Evolutionary conservation across 495 filamentous ascomycete species (phyloP).

Genomic region (Neurospora tetraspora): DNA sequence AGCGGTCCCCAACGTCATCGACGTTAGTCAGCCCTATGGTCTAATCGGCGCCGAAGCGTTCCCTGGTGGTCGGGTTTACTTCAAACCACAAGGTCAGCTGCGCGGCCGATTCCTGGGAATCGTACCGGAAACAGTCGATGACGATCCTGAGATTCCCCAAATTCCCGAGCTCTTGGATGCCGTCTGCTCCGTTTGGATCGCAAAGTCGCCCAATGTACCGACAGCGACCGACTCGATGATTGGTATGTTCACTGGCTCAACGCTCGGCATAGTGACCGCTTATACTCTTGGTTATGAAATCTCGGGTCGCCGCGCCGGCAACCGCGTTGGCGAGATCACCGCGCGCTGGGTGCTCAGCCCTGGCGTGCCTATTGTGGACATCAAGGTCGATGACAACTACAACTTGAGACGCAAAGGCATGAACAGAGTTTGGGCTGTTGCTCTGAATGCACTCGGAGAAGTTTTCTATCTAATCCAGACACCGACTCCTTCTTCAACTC

Average conservation of each 20-base stretch:
- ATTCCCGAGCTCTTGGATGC: slow-evolving; percentile 51
- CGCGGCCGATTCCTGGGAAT: slow-evolving; percentile 63
- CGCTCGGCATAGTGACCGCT: slow-evolving; percentile 72
- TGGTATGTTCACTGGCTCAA: slow-evolving; percentile 76
- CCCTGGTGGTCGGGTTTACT: slow-evolving; percentile 69
- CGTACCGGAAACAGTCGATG: slow-evolving; percentile 34
- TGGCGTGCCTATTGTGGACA: slow-evolving; percentile 80
- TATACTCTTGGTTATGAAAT: slow-evolving; percentile 67
- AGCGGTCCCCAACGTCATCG: slow-evolving; percentile 74
- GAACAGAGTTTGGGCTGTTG: slow-evolving; percentile 73
- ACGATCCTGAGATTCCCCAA: slow-evolving; percentile 59
- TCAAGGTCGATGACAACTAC: slow-evolving; percentile 77
- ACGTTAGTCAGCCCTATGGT: slow-evolving; percentile 75
- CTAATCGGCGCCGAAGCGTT: slow-evolving; percentile 78
- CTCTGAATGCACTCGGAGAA: slow-evolving; percentile 85
- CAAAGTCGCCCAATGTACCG: slow-evolving; percentile 64
- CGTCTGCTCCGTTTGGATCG: slow-evolving; percentile 80
- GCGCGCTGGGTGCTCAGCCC: slow-evolving; percentile 83
- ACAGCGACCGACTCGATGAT: slow-evolving; percentile 65
- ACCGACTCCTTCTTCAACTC: slow-evolving; percentile 34
- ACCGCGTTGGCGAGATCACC: slow-evolving; percentile 56
- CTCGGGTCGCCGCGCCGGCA: slow-evolving; percentile 53
- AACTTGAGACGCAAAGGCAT: slow-evolving; percentile 54
- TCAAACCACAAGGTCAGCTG: slow-evolving; percentile 61
- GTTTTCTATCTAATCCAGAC: slow-evolving; percentile 71